Conservation (phyloP, 805 yeast genomes). For the Wickerhamiella spandovensis region DNA sequence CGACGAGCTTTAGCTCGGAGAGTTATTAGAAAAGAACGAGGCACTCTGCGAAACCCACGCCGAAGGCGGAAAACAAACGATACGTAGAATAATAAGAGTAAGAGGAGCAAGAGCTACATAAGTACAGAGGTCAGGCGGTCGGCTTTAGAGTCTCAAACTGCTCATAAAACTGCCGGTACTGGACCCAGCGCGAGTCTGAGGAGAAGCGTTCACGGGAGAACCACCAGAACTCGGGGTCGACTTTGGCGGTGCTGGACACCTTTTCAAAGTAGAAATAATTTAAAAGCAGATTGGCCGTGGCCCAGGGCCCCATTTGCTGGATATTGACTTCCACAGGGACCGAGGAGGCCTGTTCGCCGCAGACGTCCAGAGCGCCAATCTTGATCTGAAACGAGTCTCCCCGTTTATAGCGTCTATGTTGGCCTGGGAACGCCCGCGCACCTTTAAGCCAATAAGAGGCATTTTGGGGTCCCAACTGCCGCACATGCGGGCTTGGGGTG, state of each 20-base stretch:
- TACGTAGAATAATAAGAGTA: no score
- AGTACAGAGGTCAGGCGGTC: no score
- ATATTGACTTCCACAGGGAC: conserved; percentile 23
- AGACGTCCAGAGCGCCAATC: conserved; percentile 8
- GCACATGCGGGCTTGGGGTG: neutral
- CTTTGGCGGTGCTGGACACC: neutral
- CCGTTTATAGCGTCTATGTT: neutral
- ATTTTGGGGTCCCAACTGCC: conserved; percentile 5
- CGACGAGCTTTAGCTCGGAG: no score
- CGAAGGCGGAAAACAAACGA: no score
- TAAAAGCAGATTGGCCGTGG: conserved; percentile 1
- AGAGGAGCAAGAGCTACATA: no score
- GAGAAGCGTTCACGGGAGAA: neutral
- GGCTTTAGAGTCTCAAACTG: neutral
- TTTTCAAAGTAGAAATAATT: neutral
- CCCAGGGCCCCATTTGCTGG: conserved; percentile 19
- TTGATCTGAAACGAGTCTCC: conserved; percentile 5
- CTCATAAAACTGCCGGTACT: neutral
- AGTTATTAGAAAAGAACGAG: no score
- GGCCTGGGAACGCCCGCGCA: conserved; percentile 1
- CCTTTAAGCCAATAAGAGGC: neutral
- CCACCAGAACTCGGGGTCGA: neutral
- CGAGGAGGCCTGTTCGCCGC: neutral
- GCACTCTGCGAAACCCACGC: no score
- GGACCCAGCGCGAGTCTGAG: neutral